Evolutionary conservation across 1,284 basidiomycete species (phyloP).

Genomic region (Coniophora puteana): DNA sequence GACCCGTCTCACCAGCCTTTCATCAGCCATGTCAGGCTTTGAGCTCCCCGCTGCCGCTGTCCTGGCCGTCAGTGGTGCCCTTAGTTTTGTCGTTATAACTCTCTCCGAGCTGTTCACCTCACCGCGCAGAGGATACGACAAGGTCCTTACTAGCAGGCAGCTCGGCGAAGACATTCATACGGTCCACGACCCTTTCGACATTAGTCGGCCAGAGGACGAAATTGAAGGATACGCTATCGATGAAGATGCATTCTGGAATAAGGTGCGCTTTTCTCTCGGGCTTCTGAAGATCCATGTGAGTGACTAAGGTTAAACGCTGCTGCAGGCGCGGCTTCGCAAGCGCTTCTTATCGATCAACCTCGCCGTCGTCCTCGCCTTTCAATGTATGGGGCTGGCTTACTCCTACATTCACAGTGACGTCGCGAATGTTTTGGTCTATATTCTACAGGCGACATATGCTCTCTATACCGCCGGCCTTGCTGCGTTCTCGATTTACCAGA

Average conservation of each 20-base stretch:
- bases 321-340: constrained; percentile 57
- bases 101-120: too few relatives aligned
- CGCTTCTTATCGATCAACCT: constrained; percentile 43
- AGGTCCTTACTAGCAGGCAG: too few relatives aligned
- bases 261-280: constrained; percentile 38
- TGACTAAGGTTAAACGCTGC: constrained; percentile 4
- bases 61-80: constrained; percentile 40
- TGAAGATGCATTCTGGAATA: constrained; percentile 67
- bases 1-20: too few relatives aligned
- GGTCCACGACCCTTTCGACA: constrained; percentile 71
- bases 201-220: constrained; percentile 66
- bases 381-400: constrained; percentile 53
- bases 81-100: constrained; percentile 43
- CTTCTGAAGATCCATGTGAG: constrained; percentile 5
- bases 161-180: constrained; percentile 38
- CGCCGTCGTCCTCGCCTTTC: constrained; percentile 42
- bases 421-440: constrained; percentile 33
- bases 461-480: constrained; percentile 58
- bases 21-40: constrained; percentile 50
- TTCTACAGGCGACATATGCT: constrained; percentile 54
- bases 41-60: constrained; percentile 52
- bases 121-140: constrained; percentile 39
- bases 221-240: constrained; percentile 76
- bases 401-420: constrained; percentile 35
- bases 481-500: constrained; percentile 49